Percentiles rank a stretch among this genome's conserved stretches.
phyloP scores from a whole-genome alignment of 805 yeast species.

The Candida xiaguanensis region DNA sequence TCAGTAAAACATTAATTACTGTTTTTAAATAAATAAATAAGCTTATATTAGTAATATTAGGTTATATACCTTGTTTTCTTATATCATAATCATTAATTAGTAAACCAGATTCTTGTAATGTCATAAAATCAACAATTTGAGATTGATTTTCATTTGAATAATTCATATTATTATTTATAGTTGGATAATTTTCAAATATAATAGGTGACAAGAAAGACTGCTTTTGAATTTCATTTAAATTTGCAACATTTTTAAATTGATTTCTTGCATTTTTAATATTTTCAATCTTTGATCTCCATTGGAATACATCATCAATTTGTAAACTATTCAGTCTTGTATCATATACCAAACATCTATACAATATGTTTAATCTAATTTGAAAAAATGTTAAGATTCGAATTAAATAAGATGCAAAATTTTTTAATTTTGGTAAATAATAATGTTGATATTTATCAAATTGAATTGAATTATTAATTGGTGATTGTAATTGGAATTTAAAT shows the following conservation, averaged over 20 bases:
- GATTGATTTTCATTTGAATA: not conserved
- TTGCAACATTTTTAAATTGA: conserved; percentile 18
- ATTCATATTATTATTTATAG: not conserved
- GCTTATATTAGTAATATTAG: no score
- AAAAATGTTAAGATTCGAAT: conserved; percentile 30
- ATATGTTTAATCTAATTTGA: conserved; percentile 21
- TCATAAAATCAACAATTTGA: conserved; percentile 12
- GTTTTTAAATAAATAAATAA: no score
- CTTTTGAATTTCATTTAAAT: conserved; percentile 19
- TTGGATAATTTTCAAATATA: conserved; percentile 14
- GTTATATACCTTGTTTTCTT: conserved; percentile 1
- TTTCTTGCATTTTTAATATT: conserved; percentile 21
- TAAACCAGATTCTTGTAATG: conserved; percentile 12
- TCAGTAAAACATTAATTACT: no score
- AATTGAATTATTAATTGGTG: conserved; percentile 4
- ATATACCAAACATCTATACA: conserved; percentile 28
- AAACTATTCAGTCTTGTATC: conserved; percentile 18
- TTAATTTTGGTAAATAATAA: conserved; percentile 14
- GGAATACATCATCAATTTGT: conserved; percentile 21
- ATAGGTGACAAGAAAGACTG: conserved; percentile 13
- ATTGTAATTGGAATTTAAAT: conserved; percentile 13
- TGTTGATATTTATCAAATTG: conserved; percentile 12
- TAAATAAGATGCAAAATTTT: conserved; percentile 24
- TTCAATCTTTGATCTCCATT: conserved; percentile 25
- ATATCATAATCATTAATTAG: conserved; percentile 7